These are phyloP conservation scores for Cladosporium cucumerinum DNA, from an alignment of 2,329 filamentous ascomycete species.

Conservation along the genomic window DNA sequence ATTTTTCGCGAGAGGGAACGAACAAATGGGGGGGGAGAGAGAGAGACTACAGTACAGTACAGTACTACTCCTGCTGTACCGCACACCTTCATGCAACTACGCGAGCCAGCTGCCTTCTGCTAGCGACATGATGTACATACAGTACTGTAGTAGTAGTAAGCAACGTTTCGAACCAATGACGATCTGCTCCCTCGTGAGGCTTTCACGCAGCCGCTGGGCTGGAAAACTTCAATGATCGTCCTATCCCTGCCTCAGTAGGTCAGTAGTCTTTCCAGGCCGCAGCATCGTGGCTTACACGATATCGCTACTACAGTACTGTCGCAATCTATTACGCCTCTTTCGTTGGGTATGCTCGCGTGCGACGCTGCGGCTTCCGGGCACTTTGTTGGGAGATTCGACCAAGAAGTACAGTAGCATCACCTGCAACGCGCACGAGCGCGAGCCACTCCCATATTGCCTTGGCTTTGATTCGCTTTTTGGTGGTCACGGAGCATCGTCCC, in stretches of 20 bases:
- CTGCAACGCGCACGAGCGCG: background rate
- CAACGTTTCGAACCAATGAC: background rate
- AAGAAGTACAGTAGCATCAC: too few relatives aligned
- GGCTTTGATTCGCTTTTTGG: background rate
- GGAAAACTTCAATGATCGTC: background rate
- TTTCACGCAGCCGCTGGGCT: background rate
- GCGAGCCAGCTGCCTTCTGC: conserved; percentile 1
- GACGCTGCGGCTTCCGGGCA: background rate
- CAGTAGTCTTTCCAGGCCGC: background rate
- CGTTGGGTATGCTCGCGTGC: background rate
- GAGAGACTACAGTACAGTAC: background rate
- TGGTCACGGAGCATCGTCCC: background rate
- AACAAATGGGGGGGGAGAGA: background rate
- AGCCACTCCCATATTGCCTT: background rate
- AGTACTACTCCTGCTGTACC: background rate
- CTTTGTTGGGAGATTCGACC: background rate
- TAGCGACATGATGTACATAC: background rate
- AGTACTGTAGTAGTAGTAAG: background rate
- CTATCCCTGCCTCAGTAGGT: too few relatives aligned
- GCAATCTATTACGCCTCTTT: conserved; percentile 12
- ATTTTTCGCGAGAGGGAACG: background rate
- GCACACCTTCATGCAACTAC: conserved; percentile 5
- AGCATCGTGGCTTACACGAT: background rate
- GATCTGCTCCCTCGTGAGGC: background rate
- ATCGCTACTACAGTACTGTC: background rate